Base-by-base conservation (phyloP, 225 moss, liverwort and hornwort species). In the Marchantia polymorpha region DNA sequence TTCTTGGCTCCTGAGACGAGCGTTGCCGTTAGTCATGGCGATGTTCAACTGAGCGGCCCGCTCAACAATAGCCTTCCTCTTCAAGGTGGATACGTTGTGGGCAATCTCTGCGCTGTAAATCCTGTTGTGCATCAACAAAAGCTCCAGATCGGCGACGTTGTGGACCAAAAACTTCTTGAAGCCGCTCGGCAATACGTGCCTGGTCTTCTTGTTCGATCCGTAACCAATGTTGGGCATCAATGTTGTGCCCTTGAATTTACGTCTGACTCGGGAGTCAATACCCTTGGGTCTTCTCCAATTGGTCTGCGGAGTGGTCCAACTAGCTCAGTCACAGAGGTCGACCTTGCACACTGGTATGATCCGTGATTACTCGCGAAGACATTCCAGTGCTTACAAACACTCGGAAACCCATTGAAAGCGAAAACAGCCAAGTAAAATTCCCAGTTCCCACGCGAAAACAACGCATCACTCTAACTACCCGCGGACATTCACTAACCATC, bases 161-260 rank as follows among this genome's bases (percentile, higher is more conserved):
- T 95, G 91, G 9, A 95, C 94, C 87, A 95, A 82, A 84, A 95
- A 95, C 85, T 95, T 95, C 54, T 91, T 84, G 79, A 95, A 95
- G 66, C 93, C 95, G 72, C 88, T 92, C 16, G 92, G 95, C 67
- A 95, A 82, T 70, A 95, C 84, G 76, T 95, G 95, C 78, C 92
- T 85, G 61, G 95, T 95, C 90, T 93, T 93, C 89, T 95, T 93
- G 89, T 93, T 92, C 52, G 93, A 93, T 77, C 95, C 95, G 84
- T 95, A 95, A 81, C 93, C 93, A 67, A 95, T 95, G 86, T 93
- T 95, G 69, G 95, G 91, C 95, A 95, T 95, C 89, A 93, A 83
- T 10, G 91, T 93, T 47, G 84, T 84, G 7, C 95, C 95, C 87
- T 95, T 95, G 80, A 95, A 95, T 84, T 95, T 93, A 75, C 93